These are phyloP conservation scores for Lyophyllum shimeji DNA, from an alignment of 768 basidiomycete genomes.

Conservation along the genomic window DNA sequence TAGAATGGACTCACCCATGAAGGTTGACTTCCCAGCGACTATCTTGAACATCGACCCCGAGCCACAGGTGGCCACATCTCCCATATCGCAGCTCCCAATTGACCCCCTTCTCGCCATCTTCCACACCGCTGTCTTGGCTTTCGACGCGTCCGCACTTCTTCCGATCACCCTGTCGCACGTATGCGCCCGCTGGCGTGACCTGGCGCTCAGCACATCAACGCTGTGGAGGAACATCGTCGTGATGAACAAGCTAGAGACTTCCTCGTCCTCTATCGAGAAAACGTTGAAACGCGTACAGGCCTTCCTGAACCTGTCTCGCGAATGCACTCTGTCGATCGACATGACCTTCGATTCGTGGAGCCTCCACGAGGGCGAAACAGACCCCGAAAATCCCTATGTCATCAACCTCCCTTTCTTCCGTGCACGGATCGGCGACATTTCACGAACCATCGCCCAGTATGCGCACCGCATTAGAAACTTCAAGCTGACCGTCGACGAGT, in stretches of 20 bases:
- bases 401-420: background rate
- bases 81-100: background rate
- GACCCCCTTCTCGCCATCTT: conserved; percentile 8
- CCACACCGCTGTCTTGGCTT: background rate
- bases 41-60: background rate
- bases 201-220: background rate
- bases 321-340: background rate
- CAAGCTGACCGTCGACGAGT: conserved; percentile 5
- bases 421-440: background rate
- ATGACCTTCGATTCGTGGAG: background rate
- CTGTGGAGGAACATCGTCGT: background rate
- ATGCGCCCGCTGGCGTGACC: background rate
- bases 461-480: conserved; percentile 4
- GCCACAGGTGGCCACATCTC: background rate
- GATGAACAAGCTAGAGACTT: background rate
- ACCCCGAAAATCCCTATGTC: background rate
- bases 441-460: background rate
- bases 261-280: background rate
- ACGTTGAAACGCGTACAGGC: background rate
- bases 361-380: background rate
- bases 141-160: background rate
- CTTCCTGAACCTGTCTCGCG: background rate
- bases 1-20: background rate
- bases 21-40: background rate
- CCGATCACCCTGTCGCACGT: conserved; percentile 1